These are phyloP conservation scores for Acacia confusa DNA, from an alignment of 306 rosid genomes.

Conservation along the genomic window DNA sequence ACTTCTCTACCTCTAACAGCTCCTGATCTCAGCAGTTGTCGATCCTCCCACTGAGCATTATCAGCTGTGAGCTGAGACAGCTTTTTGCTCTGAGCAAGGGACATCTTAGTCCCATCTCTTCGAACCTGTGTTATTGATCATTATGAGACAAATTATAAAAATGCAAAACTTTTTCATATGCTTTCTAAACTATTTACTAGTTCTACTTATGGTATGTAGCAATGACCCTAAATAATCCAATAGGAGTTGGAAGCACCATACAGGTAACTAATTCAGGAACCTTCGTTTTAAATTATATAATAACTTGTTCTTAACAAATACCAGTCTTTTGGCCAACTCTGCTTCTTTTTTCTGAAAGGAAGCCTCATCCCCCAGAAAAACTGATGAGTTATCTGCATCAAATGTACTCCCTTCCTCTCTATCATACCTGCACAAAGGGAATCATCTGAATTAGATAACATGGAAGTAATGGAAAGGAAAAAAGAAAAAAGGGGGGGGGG, in stretches of 20 bases:
- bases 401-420: constrained; percentile 92
- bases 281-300: too few species aligned
- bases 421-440: constrained; percentile 70
- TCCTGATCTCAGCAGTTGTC: constrained; percentile 93
- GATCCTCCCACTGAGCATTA: constrained; percentile 99
- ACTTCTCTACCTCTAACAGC: constrained; percentile 99
- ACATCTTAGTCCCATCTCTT: constrained; percentile 95
- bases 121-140: constrained; percentile 57
- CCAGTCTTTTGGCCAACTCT: constrained; percentile 94
- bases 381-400: constrained; percentile 75
- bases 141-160: too few species aligned
- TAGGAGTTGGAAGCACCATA: too few species aligned
- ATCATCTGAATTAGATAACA: constrained; percentile 29
- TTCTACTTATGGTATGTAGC: too few species aligned
- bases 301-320: constrained; percentile 29
- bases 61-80: constrained; percentile 94
- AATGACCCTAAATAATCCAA: too few species aligned
- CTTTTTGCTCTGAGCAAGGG: constrained; percentile 92
- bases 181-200: too few species aligned
- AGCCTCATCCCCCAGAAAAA: constrained; percentile 85
- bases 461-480: constrained; percentile 4
- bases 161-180: too few species aligned
- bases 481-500: not conserved
- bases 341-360: constrained; percentile 97
- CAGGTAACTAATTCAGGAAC: too few species aligned